A percentile compares a stretch with the other conserved stretches of the same genome.
Conservation (phyloP, 1,284 basidiomycete species). For the Cryptococcus sp. region DNA sequence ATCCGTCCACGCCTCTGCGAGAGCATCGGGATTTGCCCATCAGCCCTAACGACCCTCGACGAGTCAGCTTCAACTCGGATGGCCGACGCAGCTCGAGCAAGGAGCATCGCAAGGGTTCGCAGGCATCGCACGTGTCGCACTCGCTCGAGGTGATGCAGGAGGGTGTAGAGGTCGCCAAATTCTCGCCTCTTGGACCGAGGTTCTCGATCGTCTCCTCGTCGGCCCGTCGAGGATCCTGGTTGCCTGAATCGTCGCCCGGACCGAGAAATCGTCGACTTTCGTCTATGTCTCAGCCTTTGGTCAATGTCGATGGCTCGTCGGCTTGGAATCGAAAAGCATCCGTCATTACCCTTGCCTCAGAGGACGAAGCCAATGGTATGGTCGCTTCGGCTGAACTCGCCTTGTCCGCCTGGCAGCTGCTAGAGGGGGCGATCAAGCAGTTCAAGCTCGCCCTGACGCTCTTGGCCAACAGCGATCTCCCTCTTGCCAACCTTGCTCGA, state of each 20-base stretch:
- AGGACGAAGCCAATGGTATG: constrained; percentile 19
- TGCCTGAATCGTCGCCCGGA: constrained; percentile 11
- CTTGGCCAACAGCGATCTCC: constrained; percentile 26
- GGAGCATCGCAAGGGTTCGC: too few species aligned
- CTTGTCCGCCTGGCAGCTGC: constrained; percentile 34
- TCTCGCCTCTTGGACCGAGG: constrained; percentile 9
- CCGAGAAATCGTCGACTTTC: constrained; percentile 26
- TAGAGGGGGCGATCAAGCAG: constrained; percentile 37
- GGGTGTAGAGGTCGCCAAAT: constrained; percentile 16
- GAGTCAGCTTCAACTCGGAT: neutral
- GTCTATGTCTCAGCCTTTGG: constrained; percentile 25
- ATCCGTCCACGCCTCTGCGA: neutral
- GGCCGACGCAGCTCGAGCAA: neutral
- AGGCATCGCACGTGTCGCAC: constrained; percentile 6
- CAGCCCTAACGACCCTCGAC: neutral
- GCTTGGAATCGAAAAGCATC: constrained; percentile 42
- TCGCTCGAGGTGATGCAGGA: constrained; percentile 15
- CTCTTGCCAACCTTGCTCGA: constrained; percentile 24
- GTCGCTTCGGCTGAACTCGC: constrained; percentile 35
- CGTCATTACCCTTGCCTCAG: constrained; percentile 26
- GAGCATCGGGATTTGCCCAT: neutral
- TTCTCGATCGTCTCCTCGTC: constrained; percentile 11
- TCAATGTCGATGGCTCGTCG: constrained; percentile 23
- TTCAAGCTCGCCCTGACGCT: constrained; percentile 42
- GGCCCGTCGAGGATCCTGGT: constrained; percentile 29